phyloP scores from a whole-genome alignment of 192 early-diverging fungal genomes.

The Phycomyces blakesleeanus region DNA sequence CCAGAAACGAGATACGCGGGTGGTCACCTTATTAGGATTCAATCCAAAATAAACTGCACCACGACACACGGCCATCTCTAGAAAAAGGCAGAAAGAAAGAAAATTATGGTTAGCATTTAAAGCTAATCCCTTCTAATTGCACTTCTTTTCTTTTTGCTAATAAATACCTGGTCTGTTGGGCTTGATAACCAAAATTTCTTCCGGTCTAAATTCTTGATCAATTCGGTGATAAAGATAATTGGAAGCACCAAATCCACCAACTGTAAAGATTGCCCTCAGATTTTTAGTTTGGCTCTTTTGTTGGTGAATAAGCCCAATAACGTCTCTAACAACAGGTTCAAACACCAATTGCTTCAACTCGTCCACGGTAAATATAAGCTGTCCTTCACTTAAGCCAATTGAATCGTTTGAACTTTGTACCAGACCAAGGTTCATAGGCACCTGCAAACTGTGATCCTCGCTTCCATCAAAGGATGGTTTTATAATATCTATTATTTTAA shows the following conservation, averaged over 20 bases:
- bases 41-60: conserved; percentile 45
- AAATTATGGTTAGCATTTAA: too few species aligned
- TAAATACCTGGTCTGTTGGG: conserved; percentile 25
- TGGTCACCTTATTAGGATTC: conserved; percentile 27
- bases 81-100: too few species aligned
- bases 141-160: background rate
- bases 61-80: conserved; percentile 41
- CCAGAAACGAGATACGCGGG: conserved; percentile 37
- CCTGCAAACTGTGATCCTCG: conserved; percentile 42
- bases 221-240: conserved; percentile 44
- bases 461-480: conserved; percentile 45
- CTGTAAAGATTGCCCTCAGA: conserved; percentile 46
- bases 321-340: conserved; percentile 44
- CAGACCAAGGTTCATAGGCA: conserved; percentile 31
- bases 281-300: conserved; percentile 31
- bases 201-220: conserved; percentile 38
- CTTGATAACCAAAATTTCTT: conserved; percentile 3
- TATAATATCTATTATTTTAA: conserved; percentile 15
- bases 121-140: too few species aligned
- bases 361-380: conserved; percentile 34
- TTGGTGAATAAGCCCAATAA: conserved; percentile 33
- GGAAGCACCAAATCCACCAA: conserved; percentile 48
- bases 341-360: conserved; percentile 43
- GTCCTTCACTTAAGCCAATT: conserved; percentile 41
- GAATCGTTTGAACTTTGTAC: conserved; percentile 3